These are phyloP conservation scores for Exophiala phaeomuriformis DNA, from an alignment of 2,329 filamentous ascomycete species.

Conservation along the genomic window DNA sequence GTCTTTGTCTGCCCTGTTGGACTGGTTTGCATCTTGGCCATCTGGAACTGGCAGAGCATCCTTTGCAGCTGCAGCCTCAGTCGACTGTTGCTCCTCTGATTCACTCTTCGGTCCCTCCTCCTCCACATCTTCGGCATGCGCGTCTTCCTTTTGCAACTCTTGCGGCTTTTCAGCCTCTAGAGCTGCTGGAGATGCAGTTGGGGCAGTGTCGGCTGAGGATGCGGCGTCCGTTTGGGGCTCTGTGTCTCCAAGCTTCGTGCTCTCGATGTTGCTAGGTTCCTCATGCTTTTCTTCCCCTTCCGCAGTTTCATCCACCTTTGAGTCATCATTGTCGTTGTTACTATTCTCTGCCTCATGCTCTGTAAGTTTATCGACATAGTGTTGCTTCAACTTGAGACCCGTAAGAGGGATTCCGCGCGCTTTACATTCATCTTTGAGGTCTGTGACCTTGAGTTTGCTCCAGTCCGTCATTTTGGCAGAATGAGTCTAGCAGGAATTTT, in stretches of 20 bases:
- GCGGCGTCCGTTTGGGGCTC: conserved; percentile 5
- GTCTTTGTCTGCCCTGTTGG: background rate
- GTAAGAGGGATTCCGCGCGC: conserved; percentile 60
- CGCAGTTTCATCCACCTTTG: background rate
- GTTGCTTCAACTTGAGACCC: conserved; percentile 61
- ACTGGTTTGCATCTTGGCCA: background rate
- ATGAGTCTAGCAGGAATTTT: background rate
- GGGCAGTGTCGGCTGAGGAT: background rate
- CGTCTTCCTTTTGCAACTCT: conserved; percentile 1
- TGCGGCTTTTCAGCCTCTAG: background rate
- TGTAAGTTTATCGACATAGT: conserved; percentile 57
- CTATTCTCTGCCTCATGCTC: conserved; percentile 29
- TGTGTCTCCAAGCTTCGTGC: conserved; percentile 23
- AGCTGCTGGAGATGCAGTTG: background rate
- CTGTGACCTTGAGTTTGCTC: conserved; percentile 61
- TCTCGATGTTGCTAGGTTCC: conserved; percentile 28
- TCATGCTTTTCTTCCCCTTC: background rate
- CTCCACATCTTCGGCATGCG: background rate
- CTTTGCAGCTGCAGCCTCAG: background rate
- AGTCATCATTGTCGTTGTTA: background rate
- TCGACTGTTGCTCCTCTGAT: background rate
- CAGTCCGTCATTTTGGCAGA: conserved; percentile 44
- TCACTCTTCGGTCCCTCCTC: background rate
- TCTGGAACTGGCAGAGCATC: background rate
- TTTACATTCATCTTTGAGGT: conserved; percentile 69